Evolutionary conservation across 768 basidiomycete species (phyloP).

Genomic region (Clitopilus hobsonii): DNA sequence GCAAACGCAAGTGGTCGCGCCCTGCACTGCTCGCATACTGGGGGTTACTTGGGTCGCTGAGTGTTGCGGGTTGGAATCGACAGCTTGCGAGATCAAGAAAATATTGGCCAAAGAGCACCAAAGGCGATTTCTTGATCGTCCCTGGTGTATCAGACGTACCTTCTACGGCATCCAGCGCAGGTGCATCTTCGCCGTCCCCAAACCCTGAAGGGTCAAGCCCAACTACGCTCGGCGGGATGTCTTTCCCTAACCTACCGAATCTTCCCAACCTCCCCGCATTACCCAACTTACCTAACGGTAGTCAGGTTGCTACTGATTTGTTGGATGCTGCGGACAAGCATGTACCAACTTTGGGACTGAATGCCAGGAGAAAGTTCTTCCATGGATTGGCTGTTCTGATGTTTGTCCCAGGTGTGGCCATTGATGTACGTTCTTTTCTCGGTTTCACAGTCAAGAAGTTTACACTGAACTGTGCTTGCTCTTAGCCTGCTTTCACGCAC

Average conservation of each 20-base stretch:
- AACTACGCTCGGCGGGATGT: slow-evolving; percentile 30
- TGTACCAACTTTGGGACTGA: slow-evolving; percentile 84
- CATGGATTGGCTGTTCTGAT: slow-evolving; percentile 93
- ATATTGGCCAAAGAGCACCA: slow-evolving; percentile 48
- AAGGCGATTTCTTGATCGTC: slow-evolving; percentile 29
- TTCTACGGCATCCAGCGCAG: background rate
- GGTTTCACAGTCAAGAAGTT: slow-evolving; percentile 10
- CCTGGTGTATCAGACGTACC: slow-evolving; percentile 18
- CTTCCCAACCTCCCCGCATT: slow-evolving; percentile 47
- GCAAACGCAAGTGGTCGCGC: slow-evolving; percentile 73
- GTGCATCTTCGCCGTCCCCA: background rate
- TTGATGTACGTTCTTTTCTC: slow-evolving; percentile 65
- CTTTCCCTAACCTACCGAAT: slow-evolving; percentile 42
- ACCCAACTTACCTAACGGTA: slow-evolving; percentile 33
- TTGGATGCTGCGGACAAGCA: slow-evolving; percentile 87
- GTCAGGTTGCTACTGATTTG: slow-evolving; percentile 59
- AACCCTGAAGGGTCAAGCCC: slow-evolving; percentile 6
- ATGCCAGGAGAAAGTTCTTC: slow-evolving; percentile 94
- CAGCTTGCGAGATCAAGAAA: slow-evolving; percentile 77
- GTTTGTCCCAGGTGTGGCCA: slow-evolving; percentile 91
- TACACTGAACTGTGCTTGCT: background rate
- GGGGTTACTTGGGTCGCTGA: slow-evolving; percentile 72
- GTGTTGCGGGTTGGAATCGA: slow-evolving; percentile 92
- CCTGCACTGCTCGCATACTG: slow-evolving; percentile 80
- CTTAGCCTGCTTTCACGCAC: slow-evolving; percentile 95